These are phyloP conservation scores for Ascochyta fabae DNA, from an alignment of 2,329 filamentous ascomycete species.

Conservation along the genomic window DNA sequence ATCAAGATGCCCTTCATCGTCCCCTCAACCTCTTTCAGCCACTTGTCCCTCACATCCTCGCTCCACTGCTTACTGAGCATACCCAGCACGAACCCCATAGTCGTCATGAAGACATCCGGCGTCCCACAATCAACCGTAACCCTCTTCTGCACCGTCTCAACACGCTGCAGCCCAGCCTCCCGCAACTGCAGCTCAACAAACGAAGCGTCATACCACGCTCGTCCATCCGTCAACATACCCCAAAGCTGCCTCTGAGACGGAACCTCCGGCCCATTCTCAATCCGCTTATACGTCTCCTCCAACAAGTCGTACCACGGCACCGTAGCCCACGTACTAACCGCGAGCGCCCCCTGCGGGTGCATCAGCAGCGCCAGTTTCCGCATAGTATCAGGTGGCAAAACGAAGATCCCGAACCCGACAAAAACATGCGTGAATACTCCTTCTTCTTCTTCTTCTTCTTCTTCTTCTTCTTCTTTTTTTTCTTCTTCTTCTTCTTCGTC, in stretches of 20 bases:
- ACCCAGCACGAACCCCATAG: slow-evolving; percentile 27
- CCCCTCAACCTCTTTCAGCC: slow-evolving; percentile 13
- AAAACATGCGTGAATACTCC: slow-evolving; percentile 30
- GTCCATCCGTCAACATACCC: slow-evolving; percentile 10
- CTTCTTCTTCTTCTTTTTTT: too few relatives aligned
- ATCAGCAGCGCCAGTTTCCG: slow-evolving; percentile 11
- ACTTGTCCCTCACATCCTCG: slow-evolving; percentile 22
- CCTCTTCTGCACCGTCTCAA: slow-evolving; percentile 19
- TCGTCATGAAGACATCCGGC: slow-evolving; percentile 21
- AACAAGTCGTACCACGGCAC: slow-evolving; percentile 25
- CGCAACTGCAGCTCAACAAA: slow-evolving; percentile 24
- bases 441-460: not conserved
- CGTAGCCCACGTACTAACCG: slow-evolving; percentile 28
- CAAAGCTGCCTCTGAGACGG: slow-evolving; percentile 18
- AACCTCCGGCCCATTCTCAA: slow-evolving; percentile 6
- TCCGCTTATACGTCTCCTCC: slow-evolving; percentile 9
- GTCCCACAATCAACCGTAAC: slow-evolving; percentile 17
- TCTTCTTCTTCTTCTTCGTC: not conserved
- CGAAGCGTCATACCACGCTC: slow-evolving; percentile 14
- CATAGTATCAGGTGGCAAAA: slow-evolving; percentile 17
- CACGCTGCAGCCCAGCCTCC: slow-evolving; percentile 24
- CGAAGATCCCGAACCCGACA: slow-evolving; percentile 33
- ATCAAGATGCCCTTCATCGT: slow-evolving; percentile 17
- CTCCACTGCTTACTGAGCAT: slow-evolving; percentile 25
- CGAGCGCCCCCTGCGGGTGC: slow-evolving; percentile 27